Base-by-base conservation (phyloP, 495 filamentous ascomycete species). In the Podospora tetraspora region DNA sequence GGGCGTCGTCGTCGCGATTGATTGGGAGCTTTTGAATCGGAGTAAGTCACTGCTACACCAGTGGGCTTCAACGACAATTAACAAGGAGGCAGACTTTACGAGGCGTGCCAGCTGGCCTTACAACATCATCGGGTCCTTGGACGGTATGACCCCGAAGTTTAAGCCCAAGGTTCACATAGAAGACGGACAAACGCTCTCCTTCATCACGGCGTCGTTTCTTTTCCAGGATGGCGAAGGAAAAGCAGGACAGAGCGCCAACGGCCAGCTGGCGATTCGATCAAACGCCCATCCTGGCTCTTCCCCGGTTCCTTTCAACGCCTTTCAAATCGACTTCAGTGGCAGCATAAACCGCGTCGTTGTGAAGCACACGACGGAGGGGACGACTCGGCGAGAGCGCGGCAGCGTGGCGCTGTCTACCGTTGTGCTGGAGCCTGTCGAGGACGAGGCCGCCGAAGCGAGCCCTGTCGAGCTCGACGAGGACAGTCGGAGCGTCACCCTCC, bases 21-120 rank as follows among this genome's bases (percentile, higher is more conserved):
- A 92, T 64, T 94, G 93, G 88, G 94, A 97, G 74, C 82, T 97
- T 34, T 79, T 92, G 68, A 89, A 88, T 71, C 81, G 79, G 68
- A 80, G 90, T 93, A 76, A 77, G 90, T 78, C 9, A 32, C 19
- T 37, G 16, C 11, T 27, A 27, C 19, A 3, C 11, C 32, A 11
- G 29, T 19, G 30, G 4, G 22, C 13, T 1, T n/a, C 19, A 4
- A 10, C 30, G 25, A 21, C 69, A n/a, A 58, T 64, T 72, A 58
- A 72, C 66, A 27, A 19, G 34, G 10, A 24, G 9, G 23, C 72
- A 89, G 89, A 76, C 22, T 93, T 93, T 73, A 81, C 81, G 63
- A 80, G 82, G 65, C 86, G 85, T 63, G 77, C 82, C 59, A 84
- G 83, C 34, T 91, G 88, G 87, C 78, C 84, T 64, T 93, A 95